Evolutionary conservation across 2,329 filamentous ascomycete species (phyloP).

Genomic region (Colletotrichum chrysophilum): DNA sequence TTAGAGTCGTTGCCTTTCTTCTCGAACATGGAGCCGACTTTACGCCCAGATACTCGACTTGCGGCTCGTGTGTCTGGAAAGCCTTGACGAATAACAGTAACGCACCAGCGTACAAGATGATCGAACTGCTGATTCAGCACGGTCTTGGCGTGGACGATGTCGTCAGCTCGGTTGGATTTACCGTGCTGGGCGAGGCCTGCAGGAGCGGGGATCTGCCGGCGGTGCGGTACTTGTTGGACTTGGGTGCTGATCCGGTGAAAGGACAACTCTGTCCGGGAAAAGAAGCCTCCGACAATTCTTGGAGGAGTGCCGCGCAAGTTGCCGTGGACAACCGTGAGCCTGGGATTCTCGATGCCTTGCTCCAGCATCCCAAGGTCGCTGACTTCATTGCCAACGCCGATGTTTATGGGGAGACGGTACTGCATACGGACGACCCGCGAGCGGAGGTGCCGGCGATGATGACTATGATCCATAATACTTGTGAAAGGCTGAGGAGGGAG

Average conservation of each 20-base stretch:
- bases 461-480: conserved; percentile 10
- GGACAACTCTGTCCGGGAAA: conserved; percentile 4
- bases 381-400: conserved; percentile 22
- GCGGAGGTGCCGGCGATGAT: neutral
- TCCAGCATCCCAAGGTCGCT: conserved; percentile 18
- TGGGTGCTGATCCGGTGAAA: conserved; percentile 25
- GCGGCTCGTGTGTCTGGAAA: conserved; percentile 16
- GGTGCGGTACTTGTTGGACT: conserved; percentile 25
- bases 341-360: conserved; percentile 19
- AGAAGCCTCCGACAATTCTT: neutral
- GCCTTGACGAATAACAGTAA: conserved; percentile 2
- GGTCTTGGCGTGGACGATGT: conserved; percentile 25
- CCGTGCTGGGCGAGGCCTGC: conserved; percentile 23
- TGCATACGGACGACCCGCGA: neutral
- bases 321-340: neutral
- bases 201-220: conserved; percentile 6
- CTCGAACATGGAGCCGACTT: conserved; percentile 26
- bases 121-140: conserved; percentile 22
- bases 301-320: conserved; percentile 23
- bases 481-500: conserved; percentile 12
- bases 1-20: conserved; percentile 19
- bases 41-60: neutral
- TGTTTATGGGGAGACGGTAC: conserved; percentile 15
- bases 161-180: conserved; percentile 18
- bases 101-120: conserved; percentile 1